Evolutionary conservation across 2,329 filamentous ascomycete genomes (phyloP).

Genomic region (Ceratocystis alfenasii): DNA sequence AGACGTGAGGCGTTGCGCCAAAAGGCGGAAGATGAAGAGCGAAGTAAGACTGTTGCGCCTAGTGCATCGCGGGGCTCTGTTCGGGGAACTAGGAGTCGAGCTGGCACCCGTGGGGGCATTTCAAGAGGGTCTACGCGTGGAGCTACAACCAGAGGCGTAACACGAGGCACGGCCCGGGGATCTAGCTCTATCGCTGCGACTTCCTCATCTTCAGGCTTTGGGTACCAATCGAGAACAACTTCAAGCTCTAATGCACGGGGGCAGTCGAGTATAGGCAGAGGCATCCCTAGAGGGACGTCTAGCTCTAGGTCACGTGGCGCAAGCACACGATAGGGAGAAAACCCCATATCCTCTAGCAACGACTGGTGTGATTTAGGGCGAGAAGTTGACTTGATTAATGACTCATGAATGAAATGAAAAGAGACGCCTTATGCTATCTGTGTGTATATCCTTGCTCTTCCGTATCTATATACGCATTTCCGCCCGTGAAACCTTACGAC

Average conservation of each 20-base stretch:
- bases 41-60: conserved; percentile 28
- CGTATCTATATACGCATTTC: conserved; percentile 3
- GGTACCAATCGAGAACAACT: conserved; percentile 26
- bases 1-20: conserved; percentile 58
- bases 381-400: neutral
- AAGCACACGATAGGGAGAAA: neutral
- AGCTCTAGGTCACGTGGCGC: conserved; percentile 23
- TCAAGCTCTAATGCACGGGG: conserved; percentile 27
- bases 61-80: conserved; percentile 26
- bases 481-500: neutral
- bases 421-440: neutral
- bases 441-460: neutral
- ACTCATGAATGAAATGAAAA: neutral
- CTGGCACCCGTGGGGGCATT: neutral
- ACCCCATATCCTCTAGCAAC: neutral
- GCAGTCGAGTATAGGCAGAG: conserved; percentile 30
- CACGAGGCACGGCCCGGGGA: conserved; percentile 12
- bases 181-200: neutral
- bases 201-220: conserved; percentile 25
- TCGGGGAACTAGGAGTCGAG: conserved; percentile 10
- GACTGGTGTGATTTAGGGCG: neutral
- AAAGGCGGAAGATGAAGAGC: conserved; percentile 50
- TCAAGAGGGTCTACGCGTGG: conserved; percentile 21
- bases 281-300: conserved; percentile 26
- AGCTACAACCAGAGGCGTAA: neutral